Conservation (phyloP, 305 asterid species). For the Ilex paraguariensis region DNA sequence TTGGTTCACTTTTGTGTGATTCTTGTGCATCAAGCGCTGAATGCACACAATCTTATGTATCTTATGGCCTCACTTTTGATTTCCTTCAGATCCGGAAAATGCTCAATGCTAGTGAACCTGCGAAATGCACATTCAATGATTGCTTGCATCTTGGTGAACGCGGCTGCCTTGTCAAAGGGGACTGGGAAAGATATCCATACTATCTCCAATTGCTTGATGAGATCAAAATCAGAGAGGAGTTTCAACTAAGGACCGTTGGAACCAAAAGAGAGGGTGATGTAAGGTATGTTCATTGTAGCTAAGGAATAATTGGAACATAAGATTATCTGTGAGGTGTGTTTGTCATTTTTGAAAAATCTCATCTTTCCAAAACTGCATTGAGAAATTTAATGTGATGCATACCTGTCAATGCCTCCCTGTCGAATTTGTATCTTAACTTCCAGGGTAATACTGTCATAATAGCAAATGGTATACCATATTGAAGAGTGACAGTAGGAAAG, state of each 20-base stretch:
- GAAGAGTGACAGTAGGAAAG: too few relatives aligned
- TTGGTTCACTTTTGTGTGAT: too few relatives aligned
- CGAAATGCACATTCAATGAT: conserved; percentile 64
- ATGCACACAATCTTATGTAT: too few relatives aligned
- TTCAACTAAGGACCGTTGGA: conserved; percentile 79
- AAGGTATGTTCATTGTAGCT: conserved; percentile 41
- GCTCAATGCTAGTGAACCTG: conserved; percentile 45
- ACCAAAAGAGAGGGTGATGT: conserved; percentile 90
- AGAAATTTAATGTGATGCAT: background rate
- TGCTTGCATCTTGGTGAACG: conserved; percentile 93
- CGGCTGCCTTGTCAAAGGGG: conserved; percentile 71
- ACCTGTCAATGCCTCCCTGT: background rate
- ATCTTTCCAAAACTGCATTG: background rate
- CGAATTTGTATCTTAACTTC: too few relatives aligned
- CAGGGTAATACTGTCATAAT: too few relatives aligned
- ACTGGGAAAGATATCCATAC: conserved; percentile 89
- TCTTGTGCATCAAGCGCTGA: too few relatives aligned
- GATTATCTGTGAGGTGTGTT: background rate
- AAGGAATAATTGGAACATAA: too few relatives aligned
- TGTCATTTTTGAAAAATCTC: background rate
- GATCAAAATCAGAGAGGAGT: conserved; percentile 81
- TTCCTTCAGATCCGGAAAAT: conserved; percentile 56
- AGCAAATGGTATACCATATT: too few relatives aligned
- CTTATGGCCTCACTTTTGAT: background rate
- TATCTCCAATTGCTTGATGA: conserved; percentile 92